Evolutionary conservation across 176 grass and related monocot species (phyloP), one percentile per base, ranked within the genome.

Genomic region (Aegilops sharonensis): DNA sequence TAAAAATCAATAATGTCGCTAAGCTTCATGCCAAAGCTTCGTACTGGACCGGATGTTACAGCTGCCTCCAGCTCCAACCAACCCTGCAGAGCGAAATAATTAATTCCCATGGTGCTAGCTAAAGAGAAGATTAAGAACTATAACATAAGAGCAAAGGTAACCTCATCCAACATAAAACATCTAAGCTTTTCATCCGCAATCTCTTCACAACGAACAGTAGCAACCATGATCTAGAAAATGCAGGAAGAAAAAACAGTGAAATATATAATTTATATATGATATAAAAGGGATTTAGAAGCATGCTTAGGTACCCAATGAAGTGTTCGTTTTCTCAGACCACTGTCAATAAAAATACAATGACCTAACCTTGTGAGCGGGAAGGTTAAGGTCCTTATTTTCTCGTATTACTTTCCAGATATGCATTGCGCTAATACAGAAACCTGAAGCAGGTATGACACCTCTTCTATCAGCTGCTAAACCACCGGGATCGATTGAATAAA

Each of bases 311-410:
- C 11, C 20, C 5, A 73, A 86, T 64, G 30, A 76, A 90, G 27
- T 48, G 31, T 88, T 52, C 39, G 9, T 17, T 66, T 34, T 81
- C 35, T 9, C 68, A 81, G 18, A 86, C 39, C 24, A 29, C 71
- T 81, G 47, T 56, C 13, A 54, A 42, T 45, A 60, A 72, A 83
- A 75, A 70, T 15, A 66, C 37, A 89, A 68, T 18, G 83, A 67
- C 90, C 93, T 95, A 52, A 95, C 96, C 93, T 98, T 92, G 89
- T 98, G 92, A 88, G 96, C 90, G 50, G 96, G 96, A 85, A 98
- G 93, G 79, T 95, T 88, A 29, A 98, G 96, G 71, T 95, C 96
- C 87, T 98, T 98, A 92, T 98, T 95, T 92, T 95, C 93, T 48
- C 87, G 84, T 82, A 94, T 92, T 47, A 95, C 86, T 91, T 92